Conservation (phyloP, 257 asterid genomes). For the Forsythia viridissima region DNA sequence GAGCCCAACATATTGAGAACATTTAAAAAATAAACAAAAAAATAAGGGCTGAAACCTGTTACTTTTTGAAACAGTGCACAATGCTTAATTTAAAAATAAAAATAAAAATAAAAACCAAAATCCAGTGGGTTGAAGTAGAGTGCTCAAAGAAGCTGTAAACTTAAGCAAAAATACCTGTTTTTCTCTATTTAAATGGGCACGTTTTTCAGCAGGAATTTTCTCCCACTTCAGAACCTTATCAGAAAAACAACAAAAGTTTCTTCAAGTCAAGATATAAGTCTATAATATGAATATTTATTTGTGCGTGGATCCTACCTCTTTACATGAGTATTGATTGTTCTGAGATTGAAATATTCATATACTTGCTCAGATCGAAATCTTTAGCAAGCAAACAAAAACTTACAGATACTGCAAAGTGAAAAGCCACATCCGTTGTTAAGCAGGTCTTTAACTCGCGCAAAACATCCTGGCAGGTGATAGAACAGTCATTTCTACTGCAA, state of each 20-base stretch:
- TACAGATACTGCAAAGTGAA: conserved; percentile 78
- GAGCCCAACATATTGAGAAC: neutral
- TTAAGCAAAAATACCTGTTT: conserved; percentile 62
- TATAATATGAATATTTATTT: conserved; percentile 7
- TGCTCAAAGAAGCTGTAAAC: conserved; percentile 1
- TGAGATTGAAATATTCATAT: neutral
- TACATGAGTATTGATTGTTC: neutral
- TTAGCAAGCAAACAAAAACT: conserved; percentile 30
- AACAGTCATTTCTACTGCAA: conserved; percentile 5
- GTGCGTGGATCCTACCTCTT: neutral
- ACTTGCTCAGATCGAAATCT: conserved; percentile 11
- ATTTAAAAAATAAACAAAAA: neutral
- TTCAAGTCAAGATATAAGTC: conserved; percentile 10
- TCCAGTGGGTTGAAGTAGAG: neutral
- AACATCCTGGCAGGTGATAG: conserved; percentile 60
- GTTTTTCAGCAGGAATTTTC: conserved; percentile 87
- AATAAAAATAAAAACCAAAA: neutral
- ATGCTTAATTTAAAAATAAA: neutral
- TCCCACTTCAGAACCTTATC: conserved; percentile 76
- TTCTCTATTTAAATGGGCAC: conserved; percentile 86
- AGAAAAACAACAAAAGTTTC: conserved; percentile 6
- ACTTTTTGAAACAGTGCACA: neutral
- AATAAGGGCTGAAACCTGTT: neutral
- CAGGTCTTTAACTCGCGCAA: conserved; percentile 68
- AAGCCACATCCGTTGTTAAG: conserved; percentile 70